phyloP scores from a whole-genome alignment of 2,329 filamentous ascomycete species.

The Talaromyces sp. region DNA sequence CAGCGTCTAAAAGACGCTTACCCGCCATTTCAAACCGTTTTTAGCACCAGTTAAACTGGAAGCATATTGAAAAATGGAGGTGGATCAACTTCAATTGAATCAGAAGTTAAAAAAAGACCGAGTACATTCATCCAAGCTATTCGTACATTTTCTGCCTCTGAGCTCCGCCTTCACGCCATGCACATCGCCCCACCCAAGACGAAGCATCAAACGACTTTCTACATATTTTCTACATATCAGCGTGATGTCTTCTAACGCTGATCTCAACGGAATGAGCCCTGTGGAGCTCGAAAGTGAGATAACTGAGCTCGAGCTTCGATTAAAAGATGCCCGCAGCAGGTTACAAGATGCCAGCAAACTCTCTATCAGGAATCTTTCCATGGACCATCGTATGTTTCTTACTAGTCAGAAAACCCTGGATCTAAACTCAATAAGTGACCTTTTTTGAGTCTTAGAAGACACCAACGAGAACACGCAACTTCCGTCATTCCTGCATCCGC shows the following conservation, averaged over 20 bases:
- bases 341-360: slow-evolving; percentile 25
- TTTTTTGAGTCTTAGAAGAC: background rate
- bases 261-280: slow-evolving; percentile 5
- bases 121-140: background rate
- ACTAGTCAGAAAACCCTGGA: background rate
- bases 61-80: background rate
- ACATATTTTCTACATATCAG: background rate
- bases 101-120: background rate
- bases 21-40: slow-evolving; percentile 43
- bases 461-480: background rate
- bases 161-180: slow-evolving; percentile 3
- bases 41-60: background rate
- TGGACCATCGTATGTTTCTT: slow-evolving; percentile 11
- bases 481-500: slow-evolving; percentile 42
- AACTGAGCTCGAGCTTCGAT: slow-evolving; percentile 44
- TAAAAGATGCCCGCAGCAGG: slow-evolving; percentile 42
- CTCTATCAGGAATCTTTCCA: slow-evolving; percentile 1
- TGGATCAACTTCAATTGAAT: background rate
- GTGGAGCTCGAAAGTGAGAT: slow-evolving; percentile 34
- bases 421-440: background rate
- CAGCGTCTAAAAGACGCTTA: slow-evolving; percentile 65
- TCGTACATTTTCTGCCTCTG: slow-evolving; percentile 12
- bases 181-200: background rate
- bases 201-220: background rate
- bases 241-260: background rate